Percentiles rank a stretch among this genome's conserved stretches.
These are phyloP conservation scores for Myrmaecium sp. DNA, from an alignment of 2,329 filamentous ascomycete species.

Conservation along the genomic window DNA sequence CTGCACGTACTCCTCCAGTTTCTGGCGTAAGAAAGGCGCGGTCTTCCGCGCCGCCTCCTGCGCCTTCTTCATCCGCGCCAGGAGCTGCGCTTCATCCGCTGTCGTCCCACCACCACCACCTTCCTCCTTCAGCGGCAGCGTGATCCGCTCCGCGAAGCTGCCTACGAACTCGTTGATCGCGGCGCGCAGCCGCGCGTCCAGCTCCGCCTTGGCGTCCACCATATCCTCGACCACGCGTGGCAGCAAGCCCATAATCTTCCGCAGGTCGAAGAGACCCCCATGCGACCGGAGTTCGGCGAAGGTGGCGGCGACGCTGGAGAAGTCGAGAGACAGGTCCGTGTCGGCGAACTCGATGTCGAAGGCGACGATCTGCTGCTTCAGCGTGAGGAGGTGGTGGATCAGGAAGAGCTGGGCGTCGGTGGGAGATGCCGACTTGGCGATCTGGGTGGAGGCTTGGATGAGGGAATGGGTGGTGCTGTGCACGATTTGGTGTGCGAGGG, in stretches of 20 bases:
- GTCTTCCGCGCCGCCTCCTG: conserved; percentile 39
- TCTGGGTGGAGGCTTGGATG: conserved; percentile 54
- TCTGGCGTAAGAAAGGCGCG: conserved; percentile 35
- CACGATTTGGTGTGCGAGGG: conserved; percentile 65
- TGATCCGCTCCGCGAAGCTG: conserved; percentile 40
- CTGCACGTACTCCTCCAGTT: conserved; percentile 46
- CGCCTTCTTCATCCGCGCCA: conserved; percentile 29
- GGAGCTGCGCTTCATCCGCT: conserved; percentile 6
- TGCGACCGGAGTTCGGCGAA: conserved; percentile 51
- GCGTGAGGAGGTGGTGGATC: conserved; percentile 80
- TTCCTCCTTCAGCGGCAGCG: conserved; percentile 18
- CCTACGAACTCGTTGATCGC: conserved; percentile 52
- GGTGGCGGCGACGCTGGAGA: conserved; percentile 46
- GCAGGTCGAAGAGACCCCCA: conserved; percentile 48
- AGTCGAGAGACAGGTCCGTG: conserved; percentile 44
- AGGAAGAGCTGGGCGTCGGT: conserved; percentile 80
- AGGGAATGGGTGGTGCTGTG: conserved; percentile 78
- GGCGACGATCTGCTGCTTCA: conserved; percentile 90
- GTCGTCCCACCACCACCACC: conserved; percentile 1
- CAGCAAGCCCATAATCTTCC: conserved; percentile 42
- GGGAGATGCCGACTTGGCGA: conserved; percentile 45
- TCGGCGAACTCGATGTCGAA: conserved; percentile 76
- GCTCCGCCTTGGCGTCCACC: conserved; percentile 52
- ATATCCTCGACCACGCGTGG: conserved; percentile 54
- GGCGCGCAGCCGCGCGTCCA: conserved; percentile 43